These are phyloP conservation scores for Paecilomyces fulvus DNA, from an alignment of 2,329 filamentous ascomycete genomes.

Conservation along the genomic window DNA sequence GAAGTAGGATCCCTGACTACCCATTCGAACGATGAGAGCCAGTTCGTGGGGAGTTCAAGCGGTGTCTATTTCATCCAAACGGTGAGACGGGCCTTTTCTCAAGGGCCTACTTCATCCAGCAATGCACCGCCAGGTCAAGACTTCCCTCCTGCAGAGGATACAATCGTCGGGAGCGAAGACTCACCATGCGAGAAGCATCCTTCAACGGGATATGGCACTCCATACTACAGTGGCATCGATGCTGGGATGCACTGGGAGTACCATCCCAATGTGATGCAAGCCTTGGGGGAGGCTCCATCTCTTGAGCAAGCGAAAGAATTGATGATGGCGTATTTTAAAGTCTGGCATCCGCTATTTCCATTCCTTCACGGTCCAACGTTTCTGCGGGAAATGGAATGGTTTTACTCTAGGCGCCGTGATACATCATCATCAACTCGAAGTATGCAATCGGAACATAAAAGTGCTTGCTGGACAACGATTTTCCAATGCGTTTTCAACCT, in stretches of 20 bases:
- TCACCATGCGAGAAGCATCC: constrained; percentile 13
- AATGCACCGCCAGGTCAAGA: constrained; percentile 9
- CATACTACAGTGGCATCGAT: constrained; percentile 2
- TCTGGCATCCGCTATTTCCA: constrained; percentile 46
- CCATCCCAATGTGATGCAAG: constrained; percentile 15
- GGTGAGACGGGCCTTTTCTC: constrained; percentile 44
- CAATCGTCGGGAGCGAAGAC: constrained; percentile 18
- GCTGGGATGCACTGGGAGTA: constrained; percentile 20
- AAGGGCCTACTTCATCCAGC: constrained; percentile 17
- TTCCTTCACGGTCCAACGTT: constrained; percentile 45
- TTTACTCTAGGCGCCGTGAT: constrained; percentile 25
- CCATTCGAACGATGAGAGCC: constrained; percentile 37
- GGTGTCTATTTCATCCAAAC: constrained; percentile 49
- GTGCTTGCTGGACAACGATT: constrained; percentile 27
- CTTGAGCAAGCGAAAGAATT: constrained; percentile 31
- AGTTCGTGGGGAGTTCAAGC: constrained; percentile 46
- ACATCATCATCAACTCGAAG: neutral
- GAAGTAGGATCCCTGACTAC: constrained; percentile 37
- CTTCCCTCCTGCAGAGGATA: constrained; percentile 23
- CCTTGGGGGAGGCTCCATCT: constrained; percentile 19
- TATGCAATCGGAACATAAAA: constrained; percentile 11
- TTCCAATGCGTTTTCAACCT: constrained; percentile 47
- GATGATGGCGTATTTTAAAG: constrained; percentile 42
- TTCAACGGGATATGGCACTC: constrained; percentile 5
- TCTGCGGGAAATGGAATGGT: constrained; percentile 35